These are phyloP conservation scores for Arachnomyces sp. DNA, from an alignment of 2,329 filamentous ascomycete genomes.

Conservation along the genomic window DNA sequence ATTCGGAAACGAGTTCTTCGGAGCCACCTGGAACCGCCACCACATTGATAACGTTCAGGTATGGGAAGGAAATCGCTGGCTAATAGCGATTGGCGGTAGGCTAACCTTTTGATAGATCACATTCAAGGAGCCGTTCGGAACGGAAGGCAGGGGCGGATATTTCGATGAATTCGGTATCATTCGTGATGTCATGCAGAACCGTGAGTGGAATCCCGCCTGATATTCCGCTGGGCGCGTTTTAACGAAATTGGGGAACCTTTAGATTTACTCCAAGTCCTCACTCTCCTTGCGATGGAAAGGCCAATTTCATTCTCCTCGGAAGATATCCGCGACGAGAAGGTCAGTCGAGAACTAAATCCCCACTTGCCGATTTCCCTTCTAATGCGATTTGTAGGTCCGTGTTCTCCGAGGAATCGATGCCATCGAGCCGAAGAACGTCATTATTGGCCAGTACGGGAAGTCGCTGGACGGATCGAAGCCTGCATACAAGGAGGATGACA, in stretches of 20 bases:
- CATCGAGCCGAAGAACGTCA: slow-evolving; percentile 98
- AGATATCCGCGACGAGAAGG: slow-evolving; percentile 96
- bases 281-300: slow-evolving; percentile 93
- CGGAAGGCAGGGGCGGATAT: slow-evolving; percentile 93
- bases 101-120: slow-evolving; percentile 54
- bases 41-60: slow-evolving; percentile 97
- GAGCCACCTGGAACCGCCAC: slow-evolving; percentile 96
- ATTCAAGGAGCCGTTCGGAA: slow-evolving; percentile 99
- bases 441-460: slow-evolving; percentile 96
- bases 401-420: slow-evolving; percentile 87
- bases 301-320: slow-evolving; percentile 97
- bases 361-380: slow-evolving; percentile 1
- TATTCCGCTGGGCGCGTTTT: slow-evolving; percentile 6
- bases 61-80: slow-evolving; percentile 14
- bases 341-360: slow-evolving; percentile 9
- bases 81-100: slow-evolving; percentile 2
- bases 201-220: slow-evolving; percentile 28
- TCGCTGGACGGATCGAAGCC: slow-evolving; percentile 95
- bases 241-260: slow-evolving; percentile 11
- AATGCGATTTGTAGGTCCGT: slow-evolving; percentile 49
- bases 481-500: slow-evolving; percentile 97
- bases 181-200: slow-evolving; percentile 99
- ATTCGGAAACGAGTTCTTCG: slow-evolving; percentile 98
- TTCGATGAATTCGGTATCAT: slow-evolving; percentile 99
- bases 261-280: slow-evolving; percentile 89